Conservation (phyloP, 83 land plant species). For the Larix sibirica region DNA sequence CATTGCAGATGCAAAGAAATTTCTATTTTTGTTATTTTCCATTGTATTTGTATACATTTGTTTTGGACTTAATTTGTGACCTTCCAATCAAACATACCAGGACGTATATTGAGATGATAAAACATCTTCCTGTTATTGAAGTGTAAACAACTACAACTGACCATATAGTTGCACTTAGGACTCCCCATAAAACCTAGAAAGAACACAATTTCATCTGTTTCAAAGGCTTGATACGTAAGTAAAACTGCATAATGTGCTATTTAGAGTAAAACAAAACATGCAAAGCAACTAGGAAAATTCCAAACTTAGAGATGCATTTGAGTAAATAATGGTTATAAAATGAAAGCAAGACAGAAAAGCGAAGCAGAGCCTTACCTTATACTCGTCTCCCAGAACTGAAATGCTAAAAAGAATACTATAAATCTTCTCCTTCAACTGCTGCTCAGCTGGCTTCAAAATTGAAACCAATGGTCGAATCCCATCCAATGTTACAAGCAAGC, state of each 20-base stretch:
- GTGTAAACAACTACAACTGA: neutral
- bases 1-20: neutral
- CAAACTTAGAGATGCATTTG: neutral
- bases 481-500: slow-evolving; percentile 28
- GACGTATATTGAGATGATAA: neutral
- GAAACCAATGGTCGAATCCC: slow-evolving; percentile 27
- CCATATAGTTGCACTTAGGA: slow-evolving; percentile 6
- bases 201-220: neutral
- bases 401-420: slow-evolving; percentile 20
- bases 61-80: neutral
- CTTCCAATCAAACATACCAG: neutral
- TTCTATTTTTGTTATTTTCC: neutral
- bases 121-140: neutral
- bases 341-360: neutral
- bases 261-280: neutral
- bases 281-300: neutral
- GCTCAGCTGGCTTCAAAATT: slow-evolving; percentile 22
- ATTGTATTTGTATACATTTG: neutral
- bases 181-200: neutral
- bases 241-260: neutral
- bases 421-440: slow-evolving; percentile 23
- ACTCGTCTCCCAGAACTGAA: slow-evolving; percentile 27
- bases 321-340: neutral
- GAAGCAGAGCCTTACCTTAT: slow-evolving; percentile 21
- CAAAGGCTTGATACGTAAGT: neutral